Conservation (phyloP, 2,329 filamentous ascomycete species). For the Fusarium nelsonii region DNA sequence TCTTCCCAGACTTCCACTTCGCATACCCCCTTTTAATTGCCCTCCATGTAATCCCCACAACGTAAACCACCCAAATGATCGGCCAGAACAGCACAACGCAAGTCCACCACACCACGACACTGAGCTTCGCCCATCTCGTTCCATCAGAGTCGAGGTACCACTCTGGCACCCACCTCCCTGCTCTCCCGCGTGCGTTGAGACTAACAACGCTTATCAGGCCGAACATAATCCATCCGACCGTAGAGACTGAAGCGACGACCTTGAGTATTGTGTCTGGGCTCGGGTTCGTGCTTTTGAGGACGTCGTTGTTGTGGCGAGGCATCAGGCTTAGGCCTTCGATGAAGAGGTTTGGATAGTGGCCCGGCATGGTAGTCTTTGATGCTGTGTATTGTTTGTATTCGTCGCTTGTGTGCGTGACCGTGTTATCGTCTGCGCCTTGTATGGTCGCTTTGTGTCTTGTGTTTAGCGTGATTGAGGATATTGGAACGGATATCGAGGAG, state of each 20-base stretch:
- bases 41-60: slow-evolving; percentile 71
- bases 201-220: slow-evolving; percentile 51
- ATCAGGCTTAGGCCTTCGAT: slow-evolving; percentile 3
- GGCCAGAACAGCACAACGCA: slow-evolving; percentile 57
- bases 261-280: slow-evolving; percentile 27
- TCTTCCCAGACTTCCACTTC: slow-evolving; percentile 55
- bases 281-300: slow-evolving; percentile 19
- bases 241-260: slow-evolving; percentile 46
- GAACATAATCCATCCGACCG: slow-evolving; percentile 50
- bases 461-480: slow-evolving; percentile 8
- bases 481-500: neutral
- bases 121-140: slow-evolving; percentile 34
- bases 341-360: neutral
- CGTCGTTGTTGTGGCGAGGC: slow-evolving; percentile 8
- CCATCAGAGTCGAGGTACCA: slow-evolving; percentile 51
- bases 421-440: neutral
- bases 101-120: slow-evolving; percentile 49
- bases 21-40: slow-evolving; percentile 53
- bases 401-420: neutral
- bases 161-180: slow-evolving; percentile 51
- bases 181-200: slow-evolving; percentile 49
- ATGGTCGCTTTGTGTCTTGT: neutral
- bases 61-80: slow-evolving; percentile 75
- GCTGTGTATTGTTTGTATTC: neutral
- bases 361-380: neutral